Conservation (phyloP, 768 basidiomycete species). For the Nidularia pulvinata region DNA sequence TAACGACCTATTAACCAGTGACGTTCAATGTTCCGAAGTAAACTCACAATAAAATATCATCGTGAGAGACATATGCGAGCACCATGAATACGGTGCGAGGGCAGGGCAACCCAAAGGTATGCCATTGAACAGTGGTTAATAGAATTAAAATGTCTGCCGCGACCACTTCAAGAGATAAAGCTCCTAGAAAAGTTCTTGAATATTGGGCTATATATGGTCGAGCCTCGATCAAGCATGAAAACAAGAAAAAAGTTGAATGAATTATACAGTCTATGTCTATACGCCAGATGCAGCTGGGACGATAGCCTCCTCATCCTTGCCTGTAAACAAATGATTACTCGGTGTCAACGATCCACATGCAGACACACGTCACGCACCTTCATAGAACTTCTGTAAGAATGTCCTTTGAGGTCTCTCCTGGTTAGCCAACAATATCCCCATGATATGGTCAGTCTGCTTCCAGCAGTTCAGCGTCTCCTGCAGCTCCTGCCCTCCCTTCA, state of each 20-base stretch:
- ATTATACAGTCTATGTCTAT: conserved; percentile 5
- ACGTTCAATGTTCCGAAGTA: too few species aligned
- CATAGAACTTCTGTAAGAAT: conserved; percentile 85
- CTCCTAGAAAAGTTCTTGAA: too few species aligned
- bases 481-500: conserved; percentile 85
- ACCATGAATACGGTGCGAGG: too few species aligned
- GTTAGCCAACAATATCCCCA: conserved; percentile 61
- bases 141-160: too few species aligned
- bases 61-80: too few species aligned
- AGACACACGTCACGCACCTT: conserved; percentile 50
- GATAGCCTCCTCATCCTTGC: conserved; percentile 74
- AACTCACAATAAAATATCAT: too few species aligned
- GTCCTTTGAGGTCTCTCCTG: conserved; percentile 45
- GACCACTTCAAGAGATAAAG: too few species aligned
- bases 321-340: conserved; percentile 28
- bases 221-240: neutral
- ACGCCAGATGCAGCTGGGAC: conserved; percentile 69
- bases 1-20: too few species aligned
- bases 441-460: conserved; percentile 85
- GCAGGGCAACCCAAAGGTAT: too few species aligned
- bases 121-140: too few species aligned
- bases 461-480: conserved; percentile 96
- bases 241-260: neutral
- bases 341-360: neutral
- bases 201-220: too few species aligned